These are phyloP conservation scores for Candida morakotiae DNA, from an alignment of 805 yeast species.

Conservation along the genomic window DNA sequence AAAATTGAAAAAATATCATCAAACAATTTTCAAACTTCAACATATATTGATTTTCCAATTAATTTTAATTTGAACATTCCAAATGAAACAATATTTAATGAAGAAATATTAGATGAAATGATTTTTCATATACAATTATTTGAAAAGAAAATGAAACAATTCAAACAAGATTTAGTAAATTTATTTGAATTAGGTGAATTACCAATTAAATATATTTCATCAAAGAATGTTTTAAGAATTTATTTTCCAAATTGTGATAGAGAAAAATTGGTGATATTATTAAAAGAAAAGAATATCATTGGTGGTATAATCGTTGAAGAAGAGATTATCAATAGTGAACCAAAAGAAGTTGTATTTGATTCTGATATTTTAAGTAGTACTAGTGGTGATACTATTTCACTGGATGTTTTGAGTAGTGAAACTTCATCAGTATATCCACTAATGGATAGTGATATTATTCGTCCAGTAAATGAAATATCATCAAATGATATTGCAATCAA, in stretches of 20 bases:
- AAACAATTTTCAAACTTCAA: constrained; percentile 17
- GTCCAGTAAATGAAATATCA: constrained; percentile 9
- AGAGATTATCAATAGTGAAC: constrained; percentile 4
- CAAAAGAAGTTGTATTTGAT: not conserved
- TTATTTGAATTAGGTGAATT: constrained; percentile 62
- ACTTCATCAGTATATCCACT: constrained; percentile 13
- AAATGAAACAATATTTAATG: constrained; percentile 25
- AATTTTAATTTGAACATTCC: constrained; percentile 25
- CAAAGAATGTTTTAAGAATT: constrained; percentile 42
- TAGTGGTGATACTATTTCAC: constrained; percentile 5
- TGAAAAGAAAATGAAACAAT: constrained; percentile 37
- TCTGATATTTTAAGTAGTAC: constrained; percentile 19
- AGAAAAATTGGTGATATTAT: constrained; percentile 49
- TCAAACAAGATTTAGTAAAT: constrained; percentile 39
- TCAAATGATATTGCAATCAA: constrained; percentile 9
- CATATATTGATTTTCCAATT: constrained; percentile 33
- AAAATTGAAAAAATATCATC: constrained; percentile 12
- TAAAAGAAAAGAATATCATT: constrained; percentile 56
- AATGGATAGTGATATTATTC: constrained; percentile 17
- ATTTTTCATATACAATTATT: constrained; percentile 53
- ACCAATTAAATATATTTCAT: constrained; percentile 48
- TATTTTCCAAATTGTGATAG: constrained; percentile 72
- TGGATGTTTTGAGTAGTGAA: constrained; percentile 8
- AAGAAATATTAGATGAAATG: constrained; percentile 41
- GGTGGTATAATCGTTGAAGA: constrained; percentile 51